Percentiles rank a stretch among this genome's conserved stretches.
Conservation (phyloP, 768 basidiomycete genomes). For the Gymnopilus junonius region DNA sequence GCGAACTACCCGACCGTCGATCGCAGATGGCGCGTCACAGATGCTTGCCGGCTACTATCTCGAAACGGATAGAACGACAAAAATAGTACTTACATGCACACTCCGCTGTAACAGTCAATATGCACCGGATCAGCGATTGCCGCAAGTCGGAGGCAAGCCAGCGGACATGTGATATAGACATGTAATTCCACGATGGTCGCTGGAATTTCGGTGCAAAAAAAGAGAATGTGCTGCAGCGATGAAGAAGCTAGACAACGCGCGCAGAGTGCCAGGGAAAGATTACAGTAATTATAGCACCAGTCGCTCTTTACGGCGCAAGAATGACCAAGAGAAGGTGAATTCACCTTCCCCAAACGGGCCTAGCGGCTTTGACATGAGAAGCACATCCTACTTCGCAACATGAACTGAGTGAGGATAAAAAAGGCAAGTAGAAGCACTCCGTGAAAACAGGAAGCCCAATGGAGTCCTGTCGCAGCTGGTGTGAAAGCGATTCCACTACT, state of each 20-base stretch:
- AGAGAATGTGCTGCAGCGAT: constrained; percentile 9
- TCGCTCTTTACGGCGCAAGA: constrained; percentile 12
- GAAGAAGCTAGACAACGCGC: constrained; percentile 9
- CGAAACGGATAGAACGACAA: neutral
- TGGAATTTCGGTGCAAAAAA: constrained; percentile 18
- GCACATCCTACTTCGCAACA: constrained; percentile 1
- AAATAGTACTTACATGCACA: neutral
- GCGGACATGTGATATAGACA: constrained; percentile 18
- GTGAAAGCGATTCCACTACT: neutral
- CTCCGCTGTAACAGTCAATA: neutral
- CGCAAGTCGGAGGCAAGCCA: constrained; percentile 1
- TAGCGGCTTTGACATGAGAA: constrained; percentile 18
- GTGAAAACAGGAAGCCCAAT: constrained; percentile 14
- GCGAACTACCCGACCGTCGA: neutral
- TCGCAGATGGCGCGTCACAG: neutral
- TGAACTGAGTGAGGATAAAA: neutral
- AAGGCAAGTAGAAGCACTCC: constrained; percentile 5
- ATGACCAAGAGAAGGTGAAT: neutral
- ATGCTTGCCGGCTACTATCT: neutral
- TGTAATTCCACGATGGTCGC: constrained; percentile 23
- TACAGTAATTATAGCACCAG: constrained; percentile 13
- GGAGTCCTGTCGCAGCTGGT: constrained; percentile 1
- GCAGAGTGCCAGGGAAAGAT: constrained; percentile 9
- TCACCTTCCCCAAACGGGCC: constrained; percentile 7
- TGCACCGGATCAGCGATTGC: constrained; percentile 11